These are phyloP conservation scores for Fusarium neocosmosporiellum DNA, from an alignment of 2,329 filamentous ascomycete species.

Conservation along the genomic window DNA sequence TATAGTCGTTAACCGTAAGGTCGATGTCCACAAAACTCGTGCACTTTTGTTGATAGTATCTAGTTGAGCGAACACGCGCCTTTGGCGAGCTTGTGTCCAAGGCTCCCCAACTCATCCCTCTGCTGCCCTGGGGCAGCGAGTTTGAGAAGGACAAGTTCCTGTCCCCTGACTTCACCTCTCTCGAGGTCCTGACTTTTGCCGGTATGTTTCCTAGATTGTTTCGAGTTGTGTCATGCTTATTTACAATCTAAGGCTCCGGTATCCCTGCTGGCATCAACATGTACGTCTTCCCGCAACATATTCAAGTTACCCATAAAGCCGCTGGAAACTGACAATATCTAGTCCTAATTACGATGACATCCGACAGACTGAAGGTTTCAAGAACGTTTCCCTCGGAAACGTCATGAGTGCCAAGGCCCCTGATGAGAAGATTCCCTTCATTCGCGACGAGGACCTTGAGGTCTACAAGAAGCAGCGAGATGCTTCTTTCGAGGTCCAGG, in stretches of 20 bases:
- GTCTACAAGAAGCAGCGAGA: slow-evolving; percentile 87
- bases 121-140: slow-evolving; percentile 86
- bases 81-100: slow-evolving; percentile 87
- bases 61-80: slow-evolving; percentile 83
- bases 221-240: slow-evolving; percentile 47
- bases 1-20: slow-evolving; percentile 74
- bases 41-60: slow-evolving; percentile 8
- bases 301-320: neutral
- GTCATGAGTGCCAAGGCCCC: slow-evolving; percentile 91
- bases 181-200: slow-evolving; percentile 87
- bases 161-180: slow-evolving; percentile 93
- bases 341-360: slow-evolving; percentile 79
- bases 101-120: slow-evolving; percentile 85
- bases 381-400: slow-evolving; percentile 94
- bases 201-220: slow-evolving; percentile 34
- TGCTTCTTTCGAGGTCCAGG: slow-evolving; percentile 91
- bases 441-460: slow-evolving; percentile 79
- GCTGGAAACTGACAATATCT: slow-evolving; percentile 16
- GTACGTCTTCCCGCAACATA: slow-evolving; percentile 38
- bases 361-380: slow-evolving; percentile 86
- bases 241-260: slow-evolving; percentile 59
- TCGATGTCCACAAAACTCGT: neutral
- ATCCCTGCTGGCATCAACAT: slow-evolving; percentile 78
- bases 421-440: slow-evolving; percentile 92
- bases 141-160: slow-evolving; percentile 98